phyloP scores from a whole-genome alignment of 139 green algal species.

The Chlorella sp. region DNA sequence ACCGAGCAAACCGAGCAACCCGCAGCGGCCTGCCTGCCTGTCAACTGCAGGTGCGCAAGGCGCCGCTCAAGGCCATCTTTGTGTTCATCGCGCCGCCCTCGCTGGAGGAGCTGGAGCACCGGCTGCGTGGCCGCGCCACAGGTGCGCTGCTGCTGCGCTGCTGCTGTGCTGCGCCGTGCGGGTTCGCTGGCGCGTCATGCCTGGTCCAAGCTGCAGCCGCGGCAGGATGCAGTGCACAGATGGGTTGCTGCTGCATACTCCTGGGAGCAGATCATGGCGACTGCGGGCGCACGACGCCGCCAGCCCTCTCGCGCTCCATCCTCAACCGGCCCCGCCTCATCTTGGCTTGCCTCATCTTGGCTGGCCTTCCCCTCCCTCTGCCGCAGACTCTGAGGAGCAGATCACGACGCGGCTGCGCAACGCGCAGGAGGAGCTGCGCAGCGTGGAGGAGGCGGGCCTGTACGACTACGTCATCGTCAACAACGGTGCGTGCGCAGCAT shows the following conservation, averaged over 20 bases:
- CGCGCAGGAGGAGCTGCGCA: conserved; percentile 68
- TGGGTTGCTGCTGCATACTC: background rate
- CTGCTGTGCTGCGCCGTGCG: too few species aligned
- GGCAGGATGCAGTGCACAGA: too few species aligned
- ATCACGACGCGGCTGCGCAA: conserved; percentile 70
- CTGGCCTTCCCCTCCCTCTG: background rate
- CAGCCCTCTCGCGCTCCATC: background rate
- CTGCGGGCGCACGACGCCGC: background rate
- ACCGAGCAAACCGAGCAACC: background rate
- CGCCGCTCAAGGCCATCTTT: conserved; percentile 71
- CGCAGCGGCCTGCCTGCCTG: background rate
- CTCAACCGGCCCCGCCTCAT: background rate
- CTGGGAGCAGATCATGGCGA: background rate
- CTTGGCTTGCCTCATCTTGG: background rate
- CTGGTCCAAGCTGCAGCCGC: too few species aligned
- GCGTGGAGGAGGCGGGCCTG: conserved; percentile 52
- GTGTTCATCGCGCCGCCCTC: conserved; percentile 87
- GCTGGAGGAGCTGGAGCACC: conserved; percentile 73
- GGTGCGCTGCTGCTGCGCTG: background rate
- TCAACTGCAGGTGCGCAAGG: conserved; percentile 44
- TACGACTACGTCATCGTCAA: conserved; percentile 85
- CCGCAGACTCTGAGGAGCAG: conserved; percentile 76
- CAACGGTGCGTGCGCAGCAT: background rate
- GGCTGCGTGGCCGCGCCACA: conserved; percentile 78
- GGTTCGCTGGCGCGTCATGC: too few species aligned